A percentile compares a stretch with the other conserved stretches of the same genome.
Evolutionary conservation across 176 grass and related monocot genomes (phyloP).

Genomic region (Oryza glumipatula): DNA sequence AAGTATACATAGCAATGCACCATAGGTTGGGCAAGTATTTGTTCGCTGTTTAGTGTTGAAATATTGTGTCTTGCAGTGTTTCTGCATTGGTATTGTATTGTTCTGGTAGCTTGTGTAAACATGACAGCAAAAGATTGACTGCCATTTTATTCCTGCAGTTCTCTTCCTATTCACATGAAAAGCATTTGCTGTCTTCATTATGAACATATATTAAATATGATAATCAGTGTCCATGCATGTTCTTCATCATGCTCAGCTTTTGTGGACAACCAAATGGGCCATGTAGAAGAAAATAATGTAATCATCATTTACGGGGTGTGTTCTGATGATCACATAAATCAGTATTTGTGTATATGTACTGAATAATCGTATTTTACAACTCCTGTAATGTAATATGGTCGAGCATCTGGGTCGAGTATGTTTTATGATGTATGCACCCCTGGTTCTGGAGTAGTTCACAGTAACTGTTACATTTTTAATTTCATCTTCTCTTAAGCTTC

Average conservation of each 20-base stretch:
- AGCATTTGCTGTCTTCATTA: background rate
- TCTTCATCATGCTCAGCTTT: constrained; percentile 15
- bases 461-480: background rate
- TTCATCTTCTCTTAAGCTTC: constrained; percentile 9
- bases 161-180: background rate
- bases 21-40: background rate
- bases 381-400: background rate
- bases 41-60: constrained; percentile 30
- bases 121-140: background rate
- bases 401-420: background rate
- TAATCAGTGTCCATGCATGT: background rate
- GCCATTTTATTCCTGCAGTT: background rate
- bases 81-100: background rate
- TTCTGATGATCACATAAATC: background rate
- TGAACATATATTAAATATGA: background rate
- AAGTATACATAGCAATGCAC: background rate
- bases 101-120: background rate
- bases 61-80: background rate
- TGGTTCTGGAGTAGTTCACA: background rate
- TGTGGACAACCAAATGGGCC: background rate
- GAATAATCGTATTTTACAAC: constrained; percentile 3
- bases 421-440: background rate
- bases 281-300: background rate
- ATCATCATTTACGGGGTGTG: background rate
- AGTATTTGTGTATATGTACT: constrained; percentile 10